phyloP scores from a whole-genome alignment of 176 grass and related monocot genomes.

The Lolium perenne region DNA sequence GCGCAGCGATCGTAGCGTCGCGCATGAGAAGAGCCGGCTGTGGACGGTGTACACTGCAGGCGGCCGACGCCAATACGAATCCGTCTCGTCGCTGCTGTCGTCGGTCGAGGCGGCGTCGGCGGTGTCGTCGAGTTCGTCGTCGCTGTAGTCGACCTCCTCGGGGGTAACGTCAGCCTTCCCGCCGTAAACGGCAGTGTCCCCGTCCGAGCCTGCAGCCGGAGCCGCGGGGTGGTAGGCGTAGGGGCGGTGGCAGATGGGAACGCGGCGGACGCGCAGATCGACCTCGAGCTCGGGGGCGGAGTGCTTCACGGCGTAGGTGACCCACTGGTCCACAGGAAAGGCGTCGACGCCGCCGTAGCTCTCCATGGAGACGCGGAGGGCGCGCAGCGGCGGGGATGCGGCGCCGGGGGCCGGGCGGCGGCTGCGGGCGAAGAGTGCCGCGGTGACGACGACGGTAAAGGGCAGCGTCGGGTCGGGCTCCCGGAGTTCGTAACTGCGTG shows the following conservation, averaged over 20 bases:
- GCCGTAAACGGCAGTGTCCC: neutral
- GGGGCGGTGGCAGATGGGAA: neutral
- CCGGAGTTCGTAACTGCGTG: neutral
- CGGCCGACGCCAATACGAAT: neutral
- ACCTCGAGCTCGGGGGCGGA: neutral
- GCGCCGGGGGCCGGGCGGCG: neutral
- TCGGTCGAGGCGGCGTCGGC: neutral
- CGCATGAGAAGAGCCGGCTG: neutral
- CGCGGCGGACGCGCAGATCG: neutral
- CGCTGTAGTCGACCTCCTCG: neutral
- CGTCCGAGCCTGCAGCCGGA: too few relatives aligned
- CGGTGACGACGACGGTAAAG: neutral
- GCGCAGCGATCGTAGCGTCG: neutral
- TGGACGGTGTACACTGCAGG: neutral
- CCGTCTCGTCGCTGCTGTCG: neutral
- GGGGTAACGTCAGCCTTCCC: neutral
- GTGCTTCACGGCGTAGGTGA: neutral
- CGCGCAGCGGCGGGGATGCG: neutral
- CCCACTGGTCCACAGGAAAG: neutral
- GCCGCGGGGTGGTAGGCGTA: neutral
- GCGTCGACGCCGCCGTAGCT: neutral
- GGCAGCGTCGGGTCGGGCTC: too few relatives aligned
- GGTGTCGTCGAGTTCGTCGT: neutral
- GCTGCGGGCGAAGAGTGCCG: neutral
- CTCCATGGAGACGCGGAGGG: conserved; percentile 13